A percentile compares a stretch with the other conserved stretches of the same genome.
These are phyloP conservation scores for Epicoccum nigrum DNA, from an alignment of 2,329 filamentous ascomycete species.

Conservation along the genomic window DNA sequence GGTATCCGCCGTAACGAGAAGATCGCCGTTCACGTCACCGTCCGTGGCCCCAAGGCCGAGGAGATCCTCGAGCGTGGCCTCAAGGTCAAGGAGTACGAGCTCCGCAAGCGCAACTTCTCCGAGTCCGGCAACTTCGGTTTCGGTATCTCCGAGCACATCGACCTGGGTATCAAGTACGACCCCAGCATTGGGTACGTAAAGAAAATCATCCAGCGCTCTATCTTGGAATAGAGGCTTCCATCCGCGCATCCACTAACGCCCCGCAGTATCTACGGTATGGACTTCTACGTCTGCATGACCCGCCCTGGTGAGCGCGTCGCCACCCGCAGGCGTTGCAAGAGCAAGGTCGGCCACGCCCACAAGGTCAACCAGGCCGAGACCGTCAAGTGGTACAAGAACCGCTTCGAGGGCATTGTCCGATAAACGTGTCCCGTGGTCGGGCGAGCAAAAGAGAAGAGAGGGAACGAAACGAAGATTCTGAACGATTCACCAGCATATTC, in stretches of 20 bases:
- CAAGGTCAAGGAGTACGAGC: conserved; percentile 99
- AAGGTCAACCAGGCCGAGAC: conserved; percentile 94
- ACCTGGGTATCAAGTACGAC: conserved; percentile 90
- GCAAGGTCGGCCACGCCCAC: conserved; percentile 85
- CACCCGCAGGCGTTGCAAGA: conserved; percentile 89
- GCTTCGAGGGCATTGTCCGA: conserved; percentile 98
- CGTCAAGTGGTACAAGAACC: conserved; percentile 95
- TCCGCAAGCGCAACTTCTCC: conserved; percentile 99
- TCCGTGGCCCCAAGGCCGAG: conserved; percentile 98
- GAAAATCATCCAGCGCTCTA: too few relatives aligned
- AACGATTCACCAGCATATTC: conserved; percentile 46
- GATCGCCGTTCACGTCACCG: conserved; percentile 99
- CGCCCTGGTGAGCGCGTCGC: conserved; percentile 97
- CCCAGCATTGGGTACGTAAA: conserved; percentile 49
- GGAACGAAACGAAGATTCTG: conserved; percentile 41
- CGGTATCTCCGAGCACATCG: conserved; percentile 99
- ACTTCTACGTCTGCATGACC: conserved; percentile 99
- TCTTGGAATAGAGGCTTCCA: too few relatives aligned
- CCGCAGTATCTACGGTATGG: conserved; percentile 71
- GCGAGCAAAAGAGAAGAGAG: conserved; percentile 10
- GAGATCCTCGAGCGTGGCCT: conserved; percentile 99
- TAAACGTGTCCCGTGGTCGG: conserved; percentile 62
- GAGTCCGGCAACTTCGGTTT: conserved; percentile 97
- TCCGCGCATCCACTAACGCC: conserved; percentile 27
- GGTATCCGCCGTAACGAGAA: conserved; percentile 99